A percentile compares a stretch with the other conserved stretches of the same genome.
phyloP scores from a whole-genome alignment of 1,284 basidiomycete species.

The Clitocybe nebularis region DNA sequence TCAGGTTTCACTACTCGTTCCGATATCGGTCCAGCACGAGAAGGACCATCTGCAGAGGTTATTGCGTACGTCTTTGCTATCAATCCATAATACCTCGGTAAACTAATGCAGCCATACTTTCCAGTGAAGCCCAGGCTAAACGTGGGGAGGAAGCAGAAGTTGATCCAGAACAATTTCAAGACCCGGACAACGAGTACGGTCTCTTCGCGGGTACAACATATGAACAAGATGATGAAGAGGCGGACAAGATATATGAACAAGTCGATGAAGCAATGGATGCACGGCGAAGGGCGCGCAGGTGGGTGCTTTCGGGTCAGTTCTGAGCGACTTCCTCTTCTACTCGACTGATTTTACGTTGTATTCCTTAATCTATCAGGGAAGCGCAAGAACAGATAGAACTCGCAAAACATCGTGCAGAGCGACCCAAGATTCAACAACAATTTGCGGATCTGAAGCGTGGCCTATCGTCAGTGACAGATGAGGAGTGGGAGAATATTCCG shows the following conservation, averaged over 20 bases:
- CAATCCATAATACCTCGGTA: too few relatives aligned
- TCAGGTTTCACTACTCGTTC: constrained; percentile 98
- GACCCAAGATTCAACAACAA: constrained; percentile 89
- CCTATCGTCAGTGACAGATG: constrained; percentile 80
- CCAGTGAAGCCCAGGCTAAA: constrained; percentile 74
- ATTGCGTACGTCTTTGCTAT: constrained; percentile 60
- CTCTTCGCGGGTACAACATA: constrained; percentile 95
- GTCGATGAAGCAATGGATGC: constrained; percentile 92
- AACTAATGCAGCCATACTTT: too few relatives aligned
- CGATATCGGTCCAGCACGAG: constrained; percentile 97
- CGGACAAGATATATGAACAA: constrained; percentile 89
- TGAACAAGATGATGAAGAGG: constrained; percentile 97
- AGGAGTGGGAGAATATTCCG: constrained; percentile 93
- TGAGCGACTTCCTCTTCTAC: constrained; percentile 21
- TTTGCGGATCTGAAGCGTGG: constrained; percentile 95
- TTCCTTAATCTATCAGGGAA: constrained; percentile 45
- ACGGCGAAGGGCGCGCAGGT: constrained; percentile 77
- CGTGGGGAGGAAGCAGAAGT: constrained; percentile 85
- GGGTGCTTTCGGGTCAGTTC: constrained; percentile 45
- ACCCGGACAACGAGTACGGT: constrained; percentile 96
- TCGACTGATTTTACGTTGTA: constrained; percentile 22
- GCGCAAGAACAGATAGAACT: constrained; percentile 72
- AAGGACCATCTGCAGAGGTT: constrained; percentile 87
- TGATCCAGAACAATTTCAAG: constrained; percentile 89
- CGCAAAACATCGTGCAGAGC: constrained; percentile 69